A percentile compares a stretch with the other conserved stretches of the same genome.
Evolutionary conservation across 2,329 filamentous ascomycete genomes (phyloP).

Genomic region (Clarireedia paspali): DNA sequence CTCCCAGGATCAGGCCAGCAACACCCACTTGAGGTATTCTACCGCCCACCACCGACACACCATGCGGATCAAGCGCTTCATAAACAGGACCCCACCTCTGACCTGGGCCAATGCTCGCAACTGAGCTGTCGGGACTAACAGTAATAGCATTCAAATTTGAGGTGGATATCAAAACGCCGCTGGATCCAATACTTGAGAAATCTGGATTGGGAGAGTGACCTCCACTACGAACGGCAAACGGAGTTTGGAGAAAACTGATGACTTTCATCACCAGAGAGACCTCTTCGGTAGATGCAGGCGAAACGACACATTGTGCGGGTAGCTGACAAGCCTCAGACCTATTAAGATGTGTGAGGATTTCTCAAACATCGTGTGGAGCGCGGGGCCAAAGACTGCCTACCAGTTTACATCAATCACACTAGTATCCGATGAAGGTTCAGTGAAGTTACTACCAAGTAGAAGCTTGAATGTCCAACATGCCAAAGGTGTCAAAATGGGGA

Average conservation of each 20-base stretch:
- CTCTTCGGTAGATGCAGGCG: not conserved
- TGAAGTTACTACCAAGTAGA: too few species aligned
- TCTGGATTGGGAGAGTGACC: not conserved
- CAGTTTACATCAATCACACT: not conserved
- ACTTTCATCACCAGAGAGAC: not conserved
- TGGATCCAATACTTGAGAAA: not conserved
- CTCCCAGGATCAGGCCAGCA: not conserved
- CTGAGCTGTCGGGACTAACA: not conserved
- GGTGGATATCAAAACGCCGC: not conserved
- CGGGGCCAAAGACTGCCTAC: not conserved
- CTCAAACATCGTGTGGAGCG: not conserved
- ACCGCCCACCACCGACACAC: not conserved
- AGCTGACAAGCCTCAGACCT: not conserved
- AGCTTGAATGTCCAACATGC: too few species aligned
- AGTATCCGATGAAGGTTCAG: not conserved
- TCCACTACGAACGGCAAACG: not conserved
- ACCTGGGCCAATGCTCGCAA: not conserved
- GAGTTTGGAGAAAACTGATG: not conserved
- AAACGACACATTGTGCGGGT: not conserved
- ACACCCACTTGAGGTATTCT: not conserved
- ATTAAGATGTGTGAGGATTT: not conserved
- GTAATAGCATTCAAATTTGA: not conserved
- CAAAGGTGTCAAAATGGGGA: too few species aligned
- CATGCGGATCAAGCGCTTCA: not conserved
- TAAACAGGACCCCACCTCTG: not conserved